Evolutionary conservation across 345 rosid genomes (phyloP).

Genomic region (Pistacia integerrima): DNA sequence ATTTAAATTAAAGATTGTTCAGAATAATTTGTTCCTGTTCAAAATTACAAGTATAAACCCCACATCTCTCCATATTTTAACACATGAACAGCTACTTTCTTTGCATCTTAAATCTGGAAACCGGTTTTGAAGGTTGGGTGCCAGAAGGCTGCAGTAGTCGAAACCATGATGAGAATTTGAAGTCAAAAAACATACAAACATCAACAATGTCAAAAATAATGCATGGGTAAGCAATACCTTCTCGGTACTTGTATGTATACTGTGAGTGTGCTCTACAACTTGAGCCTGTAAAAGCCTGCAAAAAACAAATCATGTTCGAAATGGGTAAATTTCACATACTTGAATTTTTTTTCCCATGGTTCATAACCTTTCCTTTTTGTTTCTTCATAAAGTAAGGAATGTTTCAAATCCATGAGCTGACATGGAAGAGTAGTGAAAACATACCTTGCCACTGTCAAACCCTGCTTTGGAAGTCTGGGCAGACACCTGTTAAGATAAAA

Average conservation of each 20-base stretch:
- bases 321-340: neutral
- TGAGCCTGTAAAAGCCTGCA: conserved; percentile 80
- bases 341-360: neutral
- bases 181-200: neutral
- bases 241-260: conserved; percentile 28
- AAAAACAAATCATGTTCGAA: neutral
- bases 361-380: neutral
- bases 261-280: conserved; percentile 60
- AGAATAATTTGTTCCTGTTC: neutral
- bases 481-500: conserved; percentile 34
- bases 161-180: conserved; percentile 3
- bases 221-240: conserved; percentile 42
- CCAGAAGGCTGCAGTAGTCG: conserved; percentile 43
- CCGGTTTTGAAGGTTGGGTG: conserved; percentile 64
- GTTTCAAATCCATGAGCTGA: conserved; percentile 4
- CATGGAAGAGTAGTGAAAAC: neutral
- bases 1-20: neutral
- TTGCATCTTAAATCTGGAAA: conserved; percentile 82
- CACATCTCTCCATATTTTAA: neutral
- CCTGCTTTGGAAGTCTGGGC: conserved; percentile 38
- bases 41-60: neutral
- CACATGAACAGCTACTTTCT: conserved; percentile 45
- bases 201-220: neutral
- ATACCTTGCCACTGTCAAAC: conserved; percentile 55
- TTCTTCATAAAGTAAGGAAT: neutral